Conservation (phyloP, 2,329 filamentous ascomycete species). For the Cladosporium sp. region DNA sequence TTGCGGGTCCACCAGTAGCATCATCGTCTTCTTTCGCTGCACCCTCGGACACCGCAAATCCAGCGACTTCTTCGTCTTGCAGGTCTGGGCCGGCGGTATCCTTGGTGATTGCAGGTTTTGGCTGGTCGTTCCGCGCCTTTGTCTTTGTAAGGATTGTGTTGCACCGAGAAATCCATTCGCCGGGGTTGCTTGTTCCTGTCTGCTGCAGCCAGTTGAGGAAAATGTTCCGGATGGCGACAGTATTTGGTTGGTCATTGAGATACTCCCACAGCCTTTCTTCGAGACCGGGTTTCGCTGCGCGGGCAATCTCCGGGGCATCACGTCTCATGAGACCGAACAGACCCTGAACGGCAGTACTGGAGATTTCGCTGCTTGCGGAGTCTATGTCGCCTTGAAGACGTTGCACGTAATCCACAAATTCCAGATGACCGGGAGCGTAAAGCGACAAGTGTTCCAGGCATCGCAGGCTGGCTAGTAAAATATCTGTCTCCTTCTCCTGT, state of each 20-base stretch:
- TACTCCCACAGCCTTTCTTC: constrained; percentile 92
- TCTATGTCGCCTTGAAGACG: constrained; percentile 73
- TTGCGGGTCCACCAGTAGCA: too few relatives aligned
- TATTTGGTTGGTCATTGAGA: constrained; percentile 70
- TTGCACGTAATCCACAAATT: constrained; percentile 79
- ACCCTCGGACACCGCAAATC: constrained; percentile 75
- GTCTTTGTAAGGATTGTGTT: constrained; percentile 89
- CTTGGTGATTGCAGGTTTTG: constrained; percentile 41
- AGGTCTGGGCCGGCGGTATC: constrained; percentile 65
- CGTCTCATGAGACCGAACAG: constrained; percentile 94
- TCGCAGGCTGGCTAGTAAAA: constrained; percentile 71
- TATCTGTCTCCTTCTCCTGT: constrained; percentile 59
- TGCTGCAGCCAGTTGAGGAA: constrained; percentile 92
- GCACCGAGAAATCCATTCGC: constrained; percentile 82
- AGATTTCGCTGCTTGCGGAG: constrained; percentile 64
- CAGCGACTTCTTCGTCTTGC: constrained; percentile 93
- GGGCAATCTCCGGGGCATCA: constrained; percentile 76
- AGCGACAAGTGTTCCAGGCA: constrained; percentile 89
- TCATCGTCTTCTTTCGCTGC: constrained; percentile 44
- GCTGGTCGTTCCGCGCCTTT: constrained; percentile 59
- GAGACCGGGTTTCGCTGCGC: constrained; percentile 69
- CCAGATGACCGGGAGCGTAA: constrained; percentile 83
- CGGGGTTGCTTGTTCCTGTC: constrained; percentile 74
- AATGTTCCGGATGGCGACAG: constrained; percentile 79
- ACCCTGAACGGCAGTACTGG: constrained; percentile 79